phyloP scores from a whole-genome alignment of 768 basidiomycete species.

The Boletus rubescentipes region DNA sequence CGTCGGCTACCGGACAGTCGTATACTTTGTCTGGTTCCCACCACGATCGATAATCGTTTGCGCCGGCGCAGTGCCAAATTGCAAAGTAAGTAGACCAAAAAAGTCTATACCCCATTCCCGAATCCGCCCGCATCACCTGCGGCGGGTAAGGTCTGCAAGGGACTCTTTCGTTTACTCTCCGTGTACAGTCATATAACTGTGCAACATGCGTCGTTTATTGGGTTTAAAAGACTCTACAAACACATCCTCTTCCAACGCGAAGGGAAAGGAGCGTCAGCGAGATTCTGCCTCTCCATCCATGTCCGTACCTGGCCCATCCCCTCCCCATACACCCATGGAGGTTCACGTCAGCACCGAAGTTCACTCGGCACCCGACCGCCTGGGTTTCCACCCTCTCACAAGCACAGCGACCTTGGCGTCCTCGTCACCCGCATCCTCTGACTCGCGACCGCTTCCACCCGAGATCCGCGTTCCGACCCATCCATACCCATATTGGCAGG shows the following conservation, averaged over 20 bases:
- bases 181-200: conserved; percentile 12
- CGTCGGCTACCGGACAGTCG: not conserved
- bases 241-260: conserved; percentile 8
- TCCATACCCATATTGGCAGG: conserved; percentile 37
- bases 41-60: conserved; percentile 8
- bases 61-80: conserved; percentile 1
- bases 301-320: conserved; percentile 3
- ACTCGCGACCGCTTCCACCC: conserved; percentile 25
- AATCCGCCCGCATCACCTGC: conserved; percentile 16
- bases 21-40: not conserved
- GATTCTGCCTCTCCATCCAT: conserved; percentile 5
- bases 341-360: conserved; percentile 32
- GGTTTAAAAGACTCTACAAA: conserved; percentile 27
- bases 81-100: conserved; percentile 13
- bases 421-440: conserved; percentile 23
- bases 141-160: conserved; percentile 14
- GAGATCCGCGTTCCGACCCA: conserved; percentile 34
- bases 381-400: conserved; percentile 16
- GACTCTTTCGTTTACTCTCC: conserved; percentile 16
- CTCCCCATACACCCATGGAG: conserved; percentile 17
- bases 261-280: conserved; percentile 28
- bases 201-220: conserved; percentile 32
- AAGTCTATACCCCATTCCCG: conserved; percentile 6
- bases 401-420: conserved; percentile 18
- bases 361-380: conserved; percentile 19